Evolutionary conservation across 1,284 basidiomycete genomes (phyloP).

Genomic region (Cryptococcus sp.): DNA sequence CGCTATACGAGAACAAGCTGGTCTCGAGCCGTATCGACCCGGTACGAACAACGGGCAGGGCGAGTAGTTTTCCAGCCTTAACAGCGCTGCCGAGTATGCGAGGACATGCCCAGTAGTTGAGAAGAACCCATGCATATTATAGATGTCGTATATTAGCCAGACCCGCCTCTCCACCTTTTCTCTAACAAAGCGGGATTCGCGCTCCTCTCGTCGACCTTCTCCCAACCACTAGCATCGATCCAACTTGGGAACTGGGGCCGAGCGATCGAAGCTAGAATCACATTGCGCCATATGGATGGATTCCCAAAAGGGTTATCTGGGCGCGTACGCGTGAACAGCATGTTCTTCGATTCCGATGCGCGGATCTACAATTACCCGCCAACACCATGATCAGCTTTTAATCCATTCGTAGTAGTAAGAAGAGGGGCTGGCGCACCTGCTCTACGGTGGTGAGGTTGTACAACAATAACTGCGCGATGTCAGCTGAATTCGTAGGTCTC

Average conservation of each 20-base stretch:
- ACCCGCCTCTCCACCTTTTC: constrained; percentile 18
- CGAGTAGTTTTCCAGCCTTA: neutral
- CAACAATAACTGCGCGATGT: constrained; percentile 63
- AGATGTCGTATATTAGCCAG: neutral
- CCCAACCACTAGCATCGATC: constrained; percentile 46
- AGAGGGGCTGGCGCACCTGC: constrained; percentile 63
- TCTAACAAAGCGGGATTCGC: constrained; percentile 49
- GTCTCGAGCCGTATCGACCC: constrained; percentile 25
- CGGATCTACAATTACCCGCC: constrained; percentile 39
- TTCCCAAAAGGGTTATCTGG: constrained; percentile 51
- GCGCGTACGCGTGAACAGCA: constrained; percentile 33
- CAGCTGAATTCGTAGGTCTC: constrained; percentile 9
- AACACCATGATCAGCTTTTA: too few species aligned
- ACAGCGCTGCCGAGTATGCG: neutral
- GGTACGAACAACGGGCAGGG: constrained; percentile 19
- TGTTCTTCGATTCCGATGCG: constrained; percentile 40
- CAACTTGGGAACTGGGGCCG: constrained; percentile 51
- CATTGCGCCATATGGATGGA: constrained; percentile 38
- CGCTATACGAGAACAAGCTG: constrained; percentile 26
- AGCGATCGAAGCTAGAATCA: constrained; percentile 45
- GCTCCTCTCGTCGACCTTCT: constrained; percentile 32
- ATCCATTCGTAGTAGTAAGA: neutral
- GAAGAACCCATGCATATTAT: neutral
- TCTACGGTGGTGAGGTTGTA: constrained; percentile 90
- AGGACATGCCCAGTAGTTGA: neutral